Evolutionary conservation across 2,329 filamentous ascomycete genomes (phyloP).

Genomic region (Aspergillus tamarii): DNA sequence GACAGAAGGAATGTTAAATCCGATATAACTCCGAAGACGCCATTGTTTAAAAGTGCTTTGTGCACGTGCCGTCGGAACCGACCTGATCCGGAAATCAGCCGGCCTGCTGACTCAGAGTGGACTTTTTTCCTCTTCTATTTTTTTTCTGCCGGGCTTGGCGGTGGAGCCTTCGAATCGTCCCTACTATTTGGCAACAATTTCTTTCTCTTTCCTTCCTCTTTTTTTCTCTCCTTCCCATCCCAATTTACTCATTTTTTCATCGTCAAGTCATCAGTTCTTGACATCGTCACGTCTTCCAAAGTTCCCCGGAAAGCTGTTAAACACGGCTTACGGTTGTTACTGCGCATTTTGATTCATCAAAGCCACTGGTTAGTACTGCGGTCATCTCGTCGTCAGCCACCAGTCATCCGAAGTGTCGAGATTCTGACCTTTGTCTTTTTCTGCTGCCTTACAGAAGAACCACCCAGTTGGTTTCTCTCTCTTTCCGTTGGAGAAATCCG

Average conservation of each 20-base stretch:
- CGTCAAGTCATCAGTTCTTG: slow-evolving; percentile 19
- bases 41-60: not conserved
- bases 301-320: slow-evolving; percentile 13
- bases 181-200: slow-evolving; percentile 25
- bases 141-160: slow-evolving; percentile 21
- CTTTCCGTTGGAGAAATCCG: slow-evolving; percentile 42
- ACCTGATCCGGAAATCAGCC: not conserved
- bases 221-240: slow-evolving; percentile 19
- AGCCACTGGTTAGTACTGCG: slow-evolving; percentile 24
- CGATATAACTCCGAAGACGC: not conserved
- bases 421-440: slow-evolving; percentile 21
- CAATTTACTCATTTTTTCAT: slow-evolving; percentile 24
- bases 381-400: slow-evolving; percentile 11
- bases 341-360: slow-evolving; percentile 14
- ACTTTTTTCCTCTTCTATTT: slow-evolving; percentile 11
- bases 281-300: slow-evolving; percentile 18
- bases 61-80: slow-evolving; percentile 9
- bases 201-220: slow-evolving; percentile 20
- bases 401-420: slow-evolving; percentile 9
- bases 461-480: slow-evolving; percentile 37
- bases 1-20: not conserved
- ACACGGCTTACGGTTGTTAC: slow-evolving; percentile 13
- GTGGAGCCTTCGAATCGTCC: slow-evolving; percentile 26
- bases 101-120: slow-evolving; percentile 5
- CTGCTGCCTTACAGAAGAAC: slow-evolving; percentile 29